Percentiles rank a stretch among this genome's conserved stretches.
Evolutionary conservation across 441 rosid genomes (phyloP).

Genomic region (Adansonia madagascariensis): DNA sequence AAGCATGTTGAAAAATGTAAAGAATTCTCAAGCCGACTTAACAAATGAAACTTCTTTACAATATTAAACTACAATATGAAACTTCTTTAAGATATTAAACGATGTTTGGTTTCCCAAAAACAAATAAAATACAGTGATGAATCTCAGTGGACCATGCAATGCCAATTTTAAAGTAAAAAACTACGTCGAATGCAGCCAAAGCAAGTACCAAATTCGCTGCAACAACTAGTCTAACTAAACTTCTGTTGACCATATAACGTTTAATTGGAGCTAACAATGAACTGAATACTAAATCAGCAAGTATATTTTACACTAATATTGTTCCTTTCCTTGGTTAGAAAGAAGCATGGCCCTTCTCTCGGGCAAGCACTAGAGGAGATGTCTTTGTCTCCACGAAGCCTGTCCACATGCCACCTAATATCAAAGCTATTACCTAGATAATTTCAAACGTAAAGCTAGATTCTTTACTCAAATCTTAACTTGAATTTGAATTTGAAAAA

Average conservation of each 20-base stretch:
- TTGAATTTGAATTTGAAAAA: background rate
- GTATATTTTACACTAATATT: background rate
- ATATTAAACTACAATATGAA: constrained; percentile 17
- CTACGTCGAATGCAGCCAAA: constrained; percentile 10
- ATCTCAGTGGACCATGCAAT: constrained; percentile 33
- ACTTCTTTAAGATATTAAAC: constrained; percentile 15
- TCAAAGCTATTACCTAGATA: background rate
- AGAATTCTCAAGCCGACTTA: constrained; percentile 22
- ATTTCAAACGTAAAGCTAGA: background rate
- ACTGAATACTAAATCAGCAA: background rate
- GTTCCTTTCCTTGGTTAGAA: constrained; percentile 23
- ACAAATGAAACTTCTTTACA: constrained; percentile 31
- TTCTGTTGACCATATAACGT: constrained; percentile 22
- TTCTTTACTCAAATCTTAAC: background rate
- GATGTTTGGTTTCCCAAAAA: constrained; percentile 11
- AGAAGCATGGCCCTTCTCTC: background rate
- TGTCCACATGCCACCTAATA: background rate
- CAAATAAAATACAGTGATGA: constrained; percentile 10
- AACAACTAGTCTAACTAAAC: constrained; percentile 18
- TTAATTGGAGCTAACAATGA: constrained; percentile 12
- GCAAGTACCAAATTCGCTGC: background rate
- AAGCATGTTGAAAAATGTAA: background rate
- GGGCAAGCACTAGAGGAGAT: background rate
- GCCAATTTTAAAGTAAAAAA: background rate
- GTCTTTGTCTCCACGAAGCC: constrained; percentile 3